Base-by-base conservation (phyloP, 768 basidiomycete genomes). In the Kwoniella sp. region DNA sequence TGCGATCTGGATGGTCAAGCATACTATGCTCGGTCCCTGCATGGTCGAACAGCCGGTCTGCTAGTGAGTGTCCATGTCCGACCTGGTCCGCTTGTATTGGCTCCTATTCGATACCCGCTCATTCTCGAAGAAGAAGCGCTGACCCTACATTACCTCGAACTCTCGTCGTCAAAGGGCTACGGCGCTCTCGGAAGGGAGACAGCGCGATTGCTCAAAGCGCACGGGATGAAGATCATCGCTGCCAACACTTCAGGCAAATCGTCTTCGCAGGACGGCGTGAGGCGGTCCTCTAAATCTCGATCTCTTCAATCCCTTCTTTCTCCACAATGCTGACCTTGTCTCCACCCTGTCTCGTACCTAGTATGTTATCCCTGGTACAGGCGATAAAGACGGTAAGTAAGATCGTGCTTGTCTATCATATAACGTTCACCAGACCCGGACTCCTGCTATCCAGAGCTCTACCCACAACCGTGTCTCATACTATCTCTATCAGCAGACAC, bases 321-420 rank as follows among this genome's bases (percentile, higher is more conserved):
- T n/a, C n/a, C n/a, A n/a, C n/a, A n/a, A n/a, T n/a, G n/a, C n/a
- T n/a, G n/a, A n/a, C n/a, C n/a, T n/a, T n/a, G n/a, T n/a, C 5
- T 30, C 20, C 0, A 45, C 17, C 25, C 25, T 11, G 25, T 34
- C 30, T 56, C 28, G 13, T 13, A n/a, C 58, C n/a, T n/a, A 80
- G 78, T 81, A 73, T 50, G 68, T 78, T 37, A 63, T 77, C 9
- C 77, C 78, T 1, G 79, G 78, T 0, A 81, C 79, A 0, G 79
- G 79, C 20, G 79, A 81, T 48, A 45, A 58, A 13, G 72, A 77
- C 17, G 79, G 76, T 78, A 53, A 3, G 71, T 58, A 15, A 4
- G 25, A 3, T 38, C 37, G 48, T 15, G 9, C 28, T 38, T 25
- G 2, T 34, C 51, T 26, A 26, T 15, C 58, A n/a, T n/a, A n/a